A percentile compares a stretch with the other conserved stretches of the same genome.
Evolutionary conservation across 176 grass and related monocot species (phyloP).

Genomic region (Panicum miliaceum): DNA sequence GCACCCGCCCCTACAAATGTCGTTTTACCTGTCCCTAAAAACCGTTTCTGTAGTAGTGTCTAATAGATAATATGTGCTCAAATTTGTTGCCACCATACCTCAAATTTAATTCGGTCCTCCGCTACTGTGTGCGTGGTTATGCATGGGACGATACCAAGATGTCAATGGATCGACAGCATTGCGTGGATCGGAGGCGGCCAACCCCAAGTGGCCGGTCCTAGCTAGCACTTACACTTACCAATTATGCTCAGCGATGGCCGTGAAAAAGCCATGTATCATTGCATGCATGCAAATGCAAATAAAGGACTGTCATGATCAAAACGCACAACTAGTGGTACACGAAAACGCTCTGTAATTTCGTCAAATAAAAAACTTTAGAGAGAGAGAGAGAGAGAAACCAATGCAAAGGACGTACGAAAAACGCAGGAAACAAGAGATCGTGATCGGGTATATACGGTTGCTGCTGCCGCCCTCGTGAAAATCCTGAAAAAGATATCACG

Average conservation of each 20-base stretch:
- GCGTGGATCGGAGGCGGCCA: no score
- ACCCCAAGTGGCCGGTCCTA: background rate
- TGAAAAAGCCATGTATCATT: conserved; percentile 10
- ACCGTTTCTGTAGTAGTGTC: no score
- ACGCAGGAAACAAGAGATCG: background rate
- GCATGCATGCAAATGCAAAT: background rate
- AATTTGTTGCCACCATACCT: no score
- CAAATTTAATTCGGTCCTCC: no score
- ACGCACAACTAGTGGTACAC: conserved; percentile 11
- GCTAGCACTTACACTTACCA: background rate
- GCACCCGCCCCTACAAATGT: no score
- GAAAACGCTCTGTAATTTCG: background rate
- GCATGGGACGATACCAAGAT: no score
- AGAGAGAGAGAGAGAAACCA: no score
- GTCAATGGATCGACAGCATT: no score
- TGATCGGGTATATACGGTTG: conserved; percentile 6
- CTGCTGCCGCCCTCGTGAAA: background rate
- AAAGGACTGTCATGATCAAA: background rate
- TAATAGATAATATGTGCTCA: no score
- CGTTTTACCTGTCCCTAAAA: no score
- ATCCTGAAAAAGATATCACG: conserved; percentile 3
- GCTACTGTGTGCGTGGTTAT: no score
- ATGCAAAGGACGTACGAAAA: background rate
- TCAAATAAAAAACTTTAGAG: background rate
- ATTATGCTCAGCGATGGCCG: conserved; percentile 20